Conservation (phyloP, 140 eudicot genomes). For the Stevia rebaudiana region DNA sequence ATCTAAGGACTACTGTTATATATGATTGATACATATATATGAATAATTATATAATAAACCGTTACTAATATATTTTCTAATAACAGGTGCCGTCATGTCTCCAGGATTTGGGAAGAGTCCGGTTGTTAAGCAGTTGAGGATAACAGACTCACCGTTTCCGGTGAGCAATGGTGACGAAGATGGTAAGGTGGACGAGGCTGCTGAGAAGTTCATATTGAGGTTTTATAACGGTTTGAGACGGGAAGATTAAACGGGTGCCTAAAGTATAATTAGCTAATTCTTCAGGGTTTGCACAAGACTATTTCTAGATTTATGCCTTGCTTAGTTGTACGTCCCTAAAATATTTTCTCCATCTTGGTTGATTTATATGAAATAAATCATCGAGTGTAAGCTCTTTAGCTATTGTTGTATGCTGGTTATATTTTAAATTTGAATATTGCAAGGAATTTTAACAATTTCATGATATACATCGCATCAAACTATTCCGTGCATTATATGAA, state of each 20-base stretch:
- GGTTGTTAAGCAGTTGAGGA: slow-evolving; percentile 38
- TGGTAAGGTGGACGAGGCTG: slow-evolving; percentile 52
- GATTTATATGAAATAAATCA: background rate
- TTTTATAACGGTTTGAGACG: slow-evolving; percentile 43
- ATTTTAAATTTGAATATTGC: background rate
- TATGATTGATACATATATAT: too few species aligned
- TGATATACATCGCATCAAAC: background rate
- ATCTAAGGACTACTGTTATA: too few species aligned
- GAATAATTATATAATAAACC: too few species aligned
- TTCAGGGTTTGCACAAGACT: background rate
- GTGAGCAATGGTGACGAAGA: slow-evolving; percentile 20
- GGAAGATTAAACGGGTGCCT: slow-evolving; percentile 17
- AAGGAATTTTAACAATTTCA: background rate
- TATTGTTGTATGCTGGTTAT: background rate
- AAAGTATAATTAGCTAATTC: slow-evolving; percentile 11
- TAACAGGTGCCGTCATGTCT: slow-evolving; percentile 11
- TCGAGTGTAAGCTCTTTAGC: background rate
- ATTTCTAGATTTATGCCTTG: background rate
- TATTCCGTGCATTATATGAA: too few species aligned
- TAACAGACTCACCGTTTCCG: slow-evolving; percentile 58
- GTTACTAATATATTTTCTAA: background rate
- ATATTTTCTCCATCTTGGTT: background rate
- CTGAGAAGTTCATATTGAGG: slow-evolving; percentile 52
- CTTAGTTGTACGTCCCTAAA: background rate
- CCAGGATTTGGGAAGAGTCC: slow-evolving; percentile 28